phyloP scores from a whole-genome alignment of 106 monocot genomes.

The Apostasia shenzhenica region DNA sequence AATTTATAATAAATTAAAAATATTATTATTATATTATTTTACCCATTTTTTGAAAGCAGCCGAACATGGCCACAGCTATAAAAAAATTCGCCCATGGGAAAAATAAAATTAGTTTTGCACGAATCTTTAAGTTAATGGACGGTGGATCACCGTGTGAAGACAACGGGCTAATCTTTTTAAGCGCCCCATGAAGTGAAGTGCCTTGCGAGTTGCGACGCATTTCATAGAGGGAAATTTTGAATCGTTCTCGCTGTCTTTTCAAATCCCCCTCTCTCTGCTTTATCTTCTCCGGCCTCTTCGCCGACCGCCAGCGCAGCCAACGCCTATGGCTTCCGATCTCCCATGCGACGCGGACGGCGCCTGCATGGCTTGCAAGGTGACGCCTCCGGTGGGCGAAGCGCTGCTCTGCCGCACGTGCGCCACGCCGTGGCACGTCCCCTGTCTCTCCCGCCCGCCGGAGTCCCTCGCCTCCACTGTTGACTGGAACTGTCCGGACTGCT shows the following conservation, averaged over 20 bases:
- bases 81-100: no score
- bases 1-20: no score
- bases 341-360: slow-evolving; percentile 87
- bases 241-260: neutral
- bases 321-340: slow-evolving; percentile 50
- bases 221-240: slow-evolving; percentile 1
- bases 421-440: slow-evolving; percentile 85
- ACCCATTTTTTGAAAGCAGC: no score
- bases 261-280: slow-evolving; percentile 1
- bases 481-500: slow-evolving; percentile 65
- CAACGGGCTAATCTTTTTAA: no score
- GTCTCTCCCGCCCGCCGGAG: slow-evolving; percentile 49
- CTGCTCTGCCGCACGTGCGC: slow-evolving; percentile 63
- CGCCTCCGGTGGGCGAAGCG: slow-evolving; percentile 39
- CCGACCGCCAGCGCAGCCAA: neutral
- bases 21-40: no score
- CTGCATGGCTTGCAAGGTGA: slow-evolving; percentile 84
- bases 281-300: neutral
- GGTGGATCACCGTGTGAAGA: no score
- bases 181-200: no score
- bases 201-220: slow-evolving; percentile 8
- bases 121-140: no score
- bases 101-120: no score
- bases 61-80: no score
- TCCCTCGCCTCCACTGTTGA: slow-evolving; percentile 12